Conservation (phyloP, 2,329 filamentous ascomycete genomes). For the Scolecobasidium constrictum region DNA sequence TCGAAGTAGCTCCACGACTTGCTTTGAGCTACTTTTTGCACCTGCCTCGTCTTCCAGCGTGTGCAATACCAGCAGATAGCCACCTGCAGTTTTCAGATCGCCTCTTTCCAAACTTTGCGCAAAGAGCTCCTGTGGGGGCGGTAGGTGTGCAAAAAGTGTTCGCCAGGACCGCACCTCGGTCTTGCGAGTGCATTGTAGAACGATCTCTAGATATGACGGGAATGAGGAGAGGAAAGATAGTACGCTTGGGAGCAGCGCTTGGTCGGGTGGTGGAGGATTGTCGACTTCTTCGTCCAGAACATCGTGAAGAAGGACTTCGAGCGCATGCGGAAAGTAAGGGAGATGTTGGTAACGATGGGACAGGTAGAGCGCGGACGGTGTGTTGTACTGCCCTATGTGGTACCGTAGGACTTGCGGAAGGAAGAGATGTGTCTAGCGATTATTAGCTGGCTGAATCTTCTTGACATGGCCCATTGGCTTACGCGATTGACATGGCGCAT, state of each 20-base stretch:
- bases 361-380: conserved; percentile 68
- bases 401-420: conserved; percentile 77
- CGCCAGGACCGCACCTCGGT: conserved; percentile 93
- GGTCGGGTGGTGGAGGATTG: conserved; percentile 27
- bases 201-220: conserved; percentile 82
- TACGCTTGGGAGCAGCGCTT: conserved; percentile 39
- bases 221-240: conserved; percentile 44
- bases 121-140: conserved; percentile 82
- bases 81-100: conserved; percentile 86
- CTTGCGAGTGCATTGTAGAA: conserved; percentile 94
- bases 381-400: conserved; percentile 64
- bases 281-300: conserved; percentile 94
- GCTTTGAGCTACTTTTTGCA: conserved; percentile 49
- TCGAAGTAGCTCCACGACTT: conserved; percentile 70
- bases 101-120: conserved; percentile 81
- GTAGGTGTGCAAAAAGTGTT: conserved; percentile 83
- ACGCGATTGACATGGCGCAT: conserved; percentile 82
- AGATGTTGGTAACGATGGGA: conserved; percentile 78
- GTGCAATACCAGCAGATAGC: conserved; percentile 90
- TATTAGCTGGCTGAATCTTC: conserved; percentile 2
- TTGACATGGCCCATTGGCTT: conserved; percentile 24
- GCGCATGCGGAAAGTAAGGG: conserved; percentile 83
- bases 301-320: conserved; percentile 86
- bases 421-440: conserved; percentile 74
- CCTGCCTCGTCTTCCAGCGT: conserved; percentile 61